Conservation (phyloP, 2,329 filamentous ascomycete genomes). For the Thielaviopsis euricoi region DNA sequence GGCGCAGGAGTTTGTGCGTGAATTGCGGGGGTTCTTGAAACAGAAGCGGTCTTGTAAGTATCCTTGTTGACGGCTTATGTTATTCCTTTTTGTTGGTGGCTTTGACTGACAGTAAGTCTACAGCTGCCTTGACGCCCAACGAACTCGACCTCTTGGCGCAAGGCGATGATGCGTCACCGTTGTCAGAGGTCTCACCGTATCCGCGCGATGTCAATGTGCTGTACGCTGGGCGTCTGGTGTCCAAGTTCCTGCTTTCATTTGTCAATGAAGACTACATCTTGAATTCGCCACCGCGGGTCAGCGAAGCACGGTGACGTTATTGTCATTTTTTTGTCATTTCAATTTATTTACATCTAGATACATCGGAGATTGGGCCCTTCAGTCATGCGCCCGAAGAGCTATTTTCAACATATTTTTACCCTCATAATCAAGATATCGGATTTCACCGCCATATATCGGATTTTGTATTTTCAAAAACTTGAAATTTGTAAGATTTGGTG, state of each 20-base stretch:
- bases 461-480: too few relatives aligned
- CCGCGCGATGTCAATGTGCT: constrained; percentile 31
- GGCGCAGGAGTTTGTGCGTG: constrained; percentile 28
- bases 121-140: neutral
- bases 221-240: constrained; percentile 35
- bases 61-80: too few relatives aligned
- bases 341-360: too few relatives aligned
- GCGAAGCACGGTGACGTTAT: neutral
- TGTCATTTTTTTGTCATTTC: neutral
- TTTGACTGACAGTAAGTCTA: neutral
- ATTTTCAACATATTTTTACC: too few relatives aligned
- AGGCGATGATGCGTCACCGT: constrained; percentile 15
- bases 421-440: too few relatives aligned
- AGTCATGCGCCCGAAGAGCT: too few relatives aligned
- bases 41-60: neutral
- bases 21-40: constrained; percentile 21
- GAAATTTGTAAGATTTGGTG: too few relatives aligned
- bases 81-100: too few relatives aligned
- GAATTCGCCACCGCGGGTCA: constrained; percentile 14
- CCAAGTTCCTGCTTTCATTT: constrained; percentile 40
- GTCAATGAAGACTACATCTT: constrained; percentile 32
- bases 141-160: neutral
- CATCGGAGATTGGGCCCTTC: too few relatives aligned
- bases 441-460: too few relatives aligned
- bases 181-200: constrained; percentile 27